Conservation (phyloP, 2,329 filamentous ascomycete species). For the Clonostachys rhizophaga region DNA sequence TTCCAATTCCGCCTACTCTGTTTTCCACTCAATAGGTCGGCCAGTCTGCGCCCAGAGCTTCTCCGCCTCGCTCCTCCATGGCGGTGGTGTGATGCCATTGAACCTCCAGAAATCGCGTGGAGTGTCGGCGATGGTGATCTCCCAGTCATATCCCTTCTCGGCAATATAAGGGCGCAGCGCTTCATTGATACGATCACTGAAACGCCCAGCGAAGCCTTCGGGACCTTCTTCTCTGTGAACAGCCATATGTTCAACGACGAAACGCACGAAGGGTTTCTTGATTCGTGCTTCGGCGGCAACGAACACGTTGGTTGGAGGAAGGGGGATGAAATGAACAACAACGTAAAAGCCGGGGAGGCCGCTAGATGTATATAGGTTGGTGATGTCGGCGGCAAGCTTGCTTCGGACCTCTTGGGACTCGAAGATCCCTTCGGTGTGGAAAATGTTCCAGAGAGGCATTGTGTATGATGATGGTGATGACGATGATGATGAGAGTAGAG, state of each 20-base stretch:
- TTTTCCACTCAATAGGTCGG: not conserved
- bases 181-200: constrained; percentile 13
- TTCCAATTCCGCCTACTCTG: too few species aligned
- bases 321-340: constrained; percentile 28
- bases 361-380: constrained; percentile 12
- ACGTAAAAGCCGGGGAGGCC: constrained; percentile 38
- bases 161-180: constrained; percentile 29
- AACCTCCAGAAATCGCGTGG: constrained; percentile 36
- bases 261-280: constrained; percentile 22
- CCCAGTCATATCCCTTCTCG: constrained; percentile 35
- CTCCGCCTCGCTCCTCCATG: constrained; percentile 24
- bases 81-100: constrained; percentile 29
- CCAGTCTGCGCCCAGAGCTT: constrained; percentile 16
- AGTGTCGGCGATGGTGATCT: constrained; percentile 35
- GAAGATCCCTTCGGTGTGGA: constrained; percentile 28
- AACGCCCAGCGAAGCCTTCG: constrained; percentile 5
- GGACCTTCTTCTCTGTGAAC: constrained; percentile 16
- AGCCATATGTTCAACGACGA: constrained; percentile 17
- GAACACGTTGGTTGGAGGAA: constrained; percentile 14
- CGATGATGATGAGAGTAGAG: not conserved
- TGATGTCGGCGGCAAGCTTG: constrained; percentile 25
- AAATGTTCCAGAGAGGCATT: constrained; percentile 40
- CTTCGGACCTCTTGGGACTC: constrained; percentile 14
- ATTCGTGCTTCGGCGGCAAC: constrained; percentile 2
- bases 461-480: not conserved